These are phyloP conservation scores for Theileria sp. DNA, from an alignment of 169 alveolate genomes.

Conservation along the genomic window DNA sequence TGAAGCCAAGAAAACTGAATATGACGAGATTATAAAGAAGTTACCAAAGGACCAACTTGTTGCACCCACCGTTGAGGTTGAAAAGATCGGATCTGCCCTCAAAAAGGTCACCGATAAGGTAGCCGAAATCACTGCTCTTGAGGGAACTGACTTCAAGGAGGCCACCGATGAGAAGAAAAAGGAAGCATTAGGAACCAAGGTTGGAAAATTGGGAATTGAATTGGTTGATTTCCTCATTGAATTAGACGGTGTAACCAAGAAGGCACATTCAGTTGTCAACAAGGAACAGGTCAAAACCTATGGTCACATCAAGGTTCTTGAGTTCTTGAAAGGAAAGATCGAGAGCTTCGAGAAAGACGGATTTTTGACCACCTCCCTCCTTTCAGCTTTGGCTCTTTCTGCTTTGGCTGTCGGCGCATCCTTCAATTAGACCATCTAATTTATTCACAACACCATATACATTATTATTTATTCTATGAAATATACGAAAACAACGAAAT, in stretches of 20 bases:
- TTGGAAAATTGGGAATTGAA: background rate
- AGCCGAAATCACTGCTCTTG: background rate
- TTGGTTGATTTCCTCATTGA: background rate
- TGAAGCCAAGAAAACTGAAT: background rate
- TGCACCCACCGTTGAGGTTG: background rate
- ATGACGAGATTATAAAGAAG: constrained; percentile 4
- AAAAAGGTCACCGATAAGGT: constrained; percentile 16
- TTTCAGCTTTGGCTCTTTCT: constrained; percentile 11
- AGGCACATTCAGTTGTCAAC: background rate
- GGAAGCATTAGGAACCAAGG: constrained; percentile 2
- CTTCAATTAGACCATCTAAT: constrained; percentile 11
- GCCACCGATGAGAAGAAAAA: constrained; percentile 1
- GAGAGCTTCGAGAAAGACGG: constrained; percentile 1
- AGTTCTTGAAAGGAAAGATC: constrained; percentile 16
- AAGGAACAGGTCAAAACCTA: background rate
- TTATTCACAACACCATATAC: constrained; percentile 6
- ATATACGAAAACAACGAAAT: background rate
- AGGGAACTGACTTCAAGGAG: background rate
- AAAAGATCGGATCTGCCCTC: background rate
- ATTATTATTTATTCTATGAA: background rate
- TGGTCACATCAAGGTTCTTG: background rate
- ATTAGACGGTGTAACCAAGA: background rate
- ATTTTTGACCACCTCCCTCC: background rate
- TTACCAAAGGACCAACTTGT: background rate
- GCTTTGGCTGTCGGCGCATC: constrained; percentile 14